phyloP scores from a whole-genome alignment of 2,329 filamentous ascomycete genomes.

The Monascus ruber region DNA sequence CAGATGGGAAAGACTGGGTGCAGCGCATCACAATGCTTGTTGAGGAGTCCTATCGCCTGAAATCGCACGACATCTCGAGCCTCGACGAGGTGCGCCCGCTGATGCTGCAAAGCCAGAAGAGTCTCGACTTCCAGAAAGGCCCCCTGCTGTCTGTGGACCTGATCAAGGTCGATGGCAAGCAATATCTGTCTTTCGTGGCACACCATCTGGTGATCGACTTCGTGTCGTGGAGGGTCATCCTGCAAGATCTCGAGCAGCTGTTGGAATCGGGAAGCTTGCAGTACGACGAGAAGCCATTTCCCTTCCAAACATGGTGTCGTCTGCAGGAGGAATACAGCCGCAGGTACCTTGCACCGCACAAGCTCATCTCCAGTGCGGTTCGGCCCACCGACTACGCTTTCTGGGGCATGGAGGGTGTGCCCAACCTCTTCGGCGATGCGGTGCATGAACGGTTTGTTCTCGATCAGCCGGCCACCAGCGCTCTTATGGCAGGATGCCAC shows the following conservation, averaged over 20 bases:
- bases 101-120: not conserved
- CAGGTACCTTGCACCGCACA: constrained; percentile 52
- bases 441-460: constrained; percentile 3
- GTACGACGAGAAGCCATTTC: not conserved
- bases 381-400: constrained; percentile 36
- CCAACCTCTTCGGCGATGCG: constrained; percentile 3
- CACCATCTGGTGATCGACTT: constrained; percentile 24
- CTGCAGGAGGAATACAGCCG: constrained; percentile 46
- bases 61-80: not conserved
- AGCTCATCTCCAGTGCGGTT: too few species aligned
- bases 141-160: constrained; percentile 1
- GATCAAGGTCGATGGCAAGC: not conserved
- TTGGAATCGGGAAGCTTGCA: constrained; percentile 4
- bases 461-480: constrained; percentile 2
- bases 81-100: not conserved
- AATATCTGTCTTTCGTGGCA: constrained; percentile 1
- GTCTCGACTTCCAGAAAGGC: constrained; percentile 1
- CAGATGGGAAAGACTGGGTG: constrained; percentile 1
- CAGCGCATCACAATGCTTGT: not conserved
- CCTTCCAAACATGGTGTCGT: constrained; percentile 4
- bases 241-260: constrained; percentile 28
- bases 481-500: constrained; percentile 5
- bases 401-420: constrained; percentile 5
- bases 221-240: constrained; percentile 29
- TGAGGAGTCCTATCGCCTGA: not conserved